A percentile compares a stretch with the other conserved stretches of the same genome.
Evolutionary conservation across 768 basidiomycete species (phyloP).

Genomic region (Strobilomyces echinocephalus): DNA sequence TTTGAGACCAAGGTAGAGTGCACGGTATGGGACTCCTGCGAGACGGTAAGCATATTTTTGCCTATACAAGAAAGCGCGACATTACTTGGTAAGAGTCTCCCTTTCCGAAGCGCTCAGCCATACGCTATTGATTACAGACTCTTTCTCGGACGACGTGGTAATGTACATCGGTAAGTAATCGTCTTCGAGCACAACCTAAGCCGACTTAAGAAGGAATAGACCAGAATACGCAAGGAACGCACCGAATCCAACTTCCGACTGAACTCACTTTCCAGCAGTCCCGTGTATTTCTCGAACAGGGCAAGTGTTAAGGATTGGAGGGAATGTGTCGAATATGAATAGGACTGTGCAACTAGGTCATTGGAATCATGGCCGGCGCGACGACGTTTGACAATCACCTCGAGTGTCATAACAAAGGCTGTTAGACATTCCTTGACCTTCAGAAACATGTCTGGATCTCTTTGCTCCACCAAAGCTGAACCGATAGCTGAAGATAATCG

Average conservation of each 20-base stretch:
- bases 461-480: slow-evolving; percentile 64
- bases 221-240: slow-evolving; percentile 16
- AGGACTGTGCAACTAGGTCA: slow-evolving; percentile 49
- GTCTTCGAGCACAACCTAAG: slow-evolving; percentile 77
- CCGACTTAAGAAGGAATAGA: background rate
- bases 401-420: slow-evolving; percentile 86
- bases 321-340: slow-evolving; percentile 78
- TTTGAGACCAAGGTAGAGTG: slow-evolving; percentile 88
- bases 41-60: slow-evolving; percentile 1
- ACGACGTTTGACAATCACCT: slow-evolving; percentile 46
- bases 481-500: slow-evolving; percentile 73
- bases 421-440: slow-evolving; percentile 79
- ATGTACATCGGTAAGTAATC: slow-evolving; percentile 87
- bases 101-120: slow-evolving; percentile 75
- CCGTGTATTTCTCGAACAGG: slow-evolving; percentile 86
- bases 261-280: slow-evolving; percentile 76
- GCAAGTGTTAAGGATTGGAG: slow-evolving; percentile 82
- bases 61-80: background rate
- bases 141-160: slow-evolving; percentile 55
- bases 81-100: slow-evolving; percentile 52
- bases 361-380: background rate
- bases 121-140: slow-evolving; percentile 70
- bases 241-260: slow-evolving; percentile 78
- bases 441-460: slow-evolving; percentile 77
- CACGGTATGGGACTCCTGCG: slow-evolving; percentile 60